A percentile compares a stretch with the other conserved stretches of the same genome.
Evolutionary conservation across 306 rosid genomes (phyloP).

Genomic region (Quercus wislizeni): DNA sequence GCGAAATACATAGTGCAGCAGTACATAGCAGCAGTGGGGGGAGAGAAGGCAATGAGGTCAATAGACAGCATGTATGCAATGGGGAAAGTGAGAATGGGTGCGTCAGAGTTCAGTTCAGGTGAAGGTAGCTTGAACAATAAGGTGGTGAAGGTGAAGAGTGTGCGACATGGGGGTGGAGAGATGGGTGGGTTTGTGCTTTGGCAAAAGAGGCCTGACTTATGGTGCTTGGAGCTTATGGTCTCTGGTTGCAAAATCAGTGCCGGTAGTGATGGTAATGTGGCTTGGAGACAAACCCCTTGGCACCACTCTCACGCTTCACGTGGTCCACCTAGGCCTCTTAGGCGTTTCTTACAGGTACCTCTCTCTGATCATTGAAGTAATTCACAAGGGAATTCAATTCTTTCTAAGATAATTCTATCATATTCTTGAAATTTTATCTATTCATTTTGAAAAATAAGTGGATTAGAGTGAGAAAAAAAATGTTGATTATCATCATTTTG

Average conservation of each 20-base stretch:
- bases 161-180: slow-evolving; percentile 50
- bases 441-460: too few relatives aligned
- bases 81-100: slow-evolving; percentile 86
- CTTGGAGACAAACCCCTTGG: slow-evolving; percentile 99
- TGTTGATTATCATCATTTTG: too few relatives aligned
- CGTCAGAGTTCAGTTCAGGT: slow-evolving; percentile 63
- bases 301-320: slow-evolving; percentile 98
- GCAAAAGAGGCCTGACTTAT: slow-evolving; percentile 79
- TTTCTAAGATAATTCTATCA: too few relatives aligned
- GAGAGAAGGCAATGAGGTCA: slow-evolving; percentile 62
- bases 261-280: slow-evolving; percentile 86
- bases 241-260: slow-evolving; percentile 90
- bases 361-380: neutral
- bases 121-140: slow-evolving; percentile 42
- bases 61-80: slow-evolving; percentile 90
- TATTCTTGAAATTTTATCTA: too few relatives aligned
- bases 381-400: too few relatives aligned
- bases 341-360: slow-evolving; percentile 80
- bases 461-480: too few relatives aligned
- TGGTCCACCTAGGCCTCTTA: slow-evolving; percentile 87
- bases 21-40: slow-evolving; percentile 87
- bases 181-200: slow-evolving; percentile 92
- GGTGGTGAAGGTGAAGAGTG: slow-evolving; percentile 46
- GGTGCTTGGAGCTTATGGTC: slow-evolving; percentile 87
- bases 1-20: slow-evolving; percentile 89